These are phyloP conservation scores for Kluyveromyces marxianus DNA, from an alignment of 1,139 yeast genomes.

Conservation along the genomic window DNA sequence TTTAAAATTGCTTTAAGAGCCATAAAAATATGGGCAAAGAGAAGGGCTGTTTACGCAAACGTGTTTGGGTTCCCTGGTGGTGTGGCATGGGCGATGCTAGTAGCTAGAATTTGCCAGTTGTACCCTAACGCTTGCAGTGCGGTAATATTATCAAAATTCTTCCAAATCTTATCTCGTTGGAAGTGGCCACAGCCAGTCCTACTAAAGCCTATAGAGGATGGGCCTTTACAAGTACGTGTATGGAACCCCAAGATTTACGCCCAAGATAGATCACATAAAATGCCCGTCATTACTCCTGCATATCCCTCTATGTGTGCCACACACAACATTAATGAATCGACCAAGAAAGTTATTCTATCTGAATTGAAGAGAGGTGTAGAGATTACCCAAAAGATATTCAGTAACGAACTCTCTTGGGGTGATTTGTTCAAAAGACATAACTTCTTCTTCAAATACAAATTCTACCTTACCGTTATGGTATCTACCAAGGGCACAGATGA, in stretches of 20 bases:
- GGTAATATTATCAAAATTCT: conserved; percentile 79
- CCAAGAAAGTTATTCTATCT: conserved; percentile 66
- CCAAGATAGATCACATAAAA: conserved; percentile 78
- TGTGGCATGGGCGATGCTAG: conserved; percentile 99
- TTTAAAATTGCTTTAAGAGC: conserved; percentile 90
- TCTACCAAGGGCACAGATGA: conserved; percentile 66
- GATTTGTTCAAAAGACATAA: conserved; percentile 71
- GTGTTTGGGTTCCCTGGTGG: conserved; percentile 99
- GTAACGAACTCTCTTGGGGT: conserved; percentile 63
- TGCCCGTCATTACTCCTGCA: conserved; percentile 99
- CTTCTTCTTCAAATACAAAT: conserved; percentile 76
- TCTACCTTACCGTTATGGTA: conserved; percentile 76
- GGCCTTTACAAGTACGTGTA: conserved; percentile 89
- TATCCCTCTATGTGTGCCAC: conserved; percentile 99
- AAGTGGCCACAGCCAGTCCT: conserved; percentile 98
- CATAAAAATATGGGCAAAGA: conserved; percentile 93
- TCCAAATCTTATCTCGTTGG: conserved; percentile 82
- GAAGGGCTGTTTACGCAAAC: conserved; percentile 88
- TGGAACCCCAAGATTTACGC: conserved; percentile 94
- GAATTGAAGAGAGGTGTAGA: conserved; percentile 73
- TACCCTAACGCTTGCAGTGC: conserved; percentile 96
- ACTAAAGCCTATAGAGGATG: conserved; percentile 88
- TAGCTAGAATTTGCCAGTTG: conserved; percentile 90
- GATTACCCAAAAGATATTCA: conserved; percentile 59
- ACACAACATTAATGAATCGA: conserved; percentile 83